A percentile compares a stretch with the other conserved stretches of the same genome.
Conservation (phyloP, 1,139 yeast species). For the Casaregolazyma suthepensis region DNA sequence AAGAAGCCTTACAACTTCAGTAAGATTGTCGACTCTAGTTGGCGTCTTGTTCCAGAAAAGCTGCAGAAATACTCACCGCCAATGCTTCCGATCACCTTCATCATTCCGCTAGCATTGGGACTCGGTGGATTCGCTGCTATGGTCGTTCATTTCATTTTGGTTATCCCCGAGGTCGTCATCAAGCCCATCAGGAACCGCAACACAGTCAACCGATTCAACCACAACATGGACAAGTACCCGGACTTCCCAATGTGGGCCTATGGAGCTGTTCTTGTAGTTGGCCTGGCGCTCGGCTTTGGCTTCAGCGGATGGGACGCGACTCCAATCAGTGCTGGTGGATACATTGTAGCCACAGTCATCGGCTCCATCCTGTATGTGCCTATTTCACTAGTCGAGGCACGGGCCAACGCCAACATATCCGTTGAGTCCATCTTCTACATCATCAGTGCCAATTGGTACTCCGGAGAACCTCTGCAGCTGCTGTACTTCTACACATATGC, state of each 20-base stretch:
- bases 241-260: background rate
- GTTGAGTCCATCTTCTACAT: background rate
- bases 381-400: background rate
- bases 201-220: background rate
- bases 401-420: background rate
- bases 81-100: background rate
- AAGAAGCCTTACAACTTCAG: background rate
- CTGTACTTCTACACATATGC: background rate
- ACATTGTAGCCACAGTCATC: background rate
- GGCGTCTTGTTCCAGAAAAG: background rate
- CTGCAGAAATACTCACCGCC: background rate
- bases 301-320: background rate
- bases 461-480: background rate
- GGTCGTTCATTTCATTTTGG: background rate
- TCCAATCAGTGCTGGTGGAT: background rate
- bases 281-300: background rate
- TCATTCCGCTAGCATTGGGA: background rate
- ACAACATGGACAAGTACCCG: background rate
- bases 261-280: background rate
- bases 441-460: background rate
- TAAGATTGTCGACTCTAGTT: background rate
- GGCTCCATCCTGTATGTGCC: background rate
- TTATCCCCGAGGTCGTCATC: background rate
- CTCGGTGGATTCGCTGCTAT: background rate
- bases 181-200: background rate